Evolutionary conservation across 257 asterid species (phyloP), one percentile per base, ranked within the genome.

Genomic region (Nicotiana sylvestris): DNA sequence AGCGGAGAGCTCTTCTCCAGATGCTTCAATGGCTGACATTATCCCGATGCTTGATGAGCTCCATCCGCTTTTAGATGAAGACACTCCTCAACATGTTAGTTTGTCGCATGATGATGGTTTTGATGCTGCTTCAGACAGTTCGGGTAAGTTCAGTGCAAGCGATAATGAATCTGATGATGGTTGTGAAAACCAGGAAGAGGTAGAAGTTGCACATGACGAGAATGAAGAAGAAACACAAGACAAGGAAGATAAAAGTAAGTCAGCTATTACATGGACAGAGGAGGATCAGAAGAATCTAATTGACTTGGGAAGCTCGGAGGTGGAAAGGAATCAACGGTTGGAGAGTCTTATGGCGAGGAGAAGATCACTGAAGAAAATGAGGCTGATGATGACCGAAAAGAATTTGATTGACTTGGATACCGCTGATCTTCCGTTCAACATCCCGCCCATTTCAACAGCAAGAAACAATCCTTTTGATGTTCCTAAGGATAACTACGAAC

Each of bases 21-120:
- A 93, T 87, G 97, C 99, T 51, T 93, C 99, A 25, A 87, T 95
- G 97, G 92, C 98, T 77, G 99, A 95, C 86, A 92, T 93, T 35
- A 89, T 90, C 76, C 98, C 97, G 11, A 90, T 95, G 95, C 97
- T 95, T n/a, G 95, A 93, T 82, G 98, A 95, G 87, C 97, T 95
- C 77, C 97, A 91, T 80, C 98, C 99, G 0, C 89, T 95, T 80
- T 85, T 95, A 66, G 97, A 90, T 68, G 94, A 89, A 77, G 96
- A 92, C 65, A 81, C 81, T 46, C 91, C 91, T 60, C 92, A 72
- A 60, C 90, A 87, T 15, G 83, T 64, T 88, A 86, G 81, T 58
- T 43, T 68, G 77, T 86, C 90, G 70, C 89, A 56, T 32, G 87
- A 84, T 72, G 91, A 84, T 72, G 91, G 84, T 80, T 95, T 95